Evolutionary conservation across 2,329 filamentous ascomycete genomes (phyloP).

Genomic region (Diaporthe vaccinii): DNA sequence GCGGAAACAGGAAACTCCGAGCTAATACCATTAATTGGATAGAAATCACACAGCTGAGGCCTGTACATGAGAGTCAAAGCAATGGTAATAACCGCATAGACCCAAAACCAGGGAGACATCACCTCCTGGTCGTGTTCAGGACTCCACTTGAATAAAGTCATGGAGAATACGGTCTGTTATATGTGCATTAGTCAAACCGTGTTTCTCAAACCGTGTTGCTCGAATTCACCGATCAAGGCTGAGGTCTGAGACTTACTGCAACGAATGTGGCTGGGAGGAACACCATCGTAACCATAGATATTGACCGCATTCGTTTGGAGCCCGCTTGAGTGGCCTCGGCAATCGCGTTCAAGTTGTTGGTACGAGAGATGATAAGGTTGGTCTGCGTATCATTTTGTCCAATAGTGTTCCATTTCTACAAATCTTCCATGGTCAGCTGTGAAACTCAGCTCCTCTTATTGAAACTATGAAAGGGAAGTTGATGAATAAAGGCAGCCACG

Average conservation of each 20-base stretch:
- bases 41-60: not conserved
- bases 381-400: slow-evolving; percentile 40
- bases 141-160: slow-evolving; percentile 38
- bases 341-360: slow-evolving; percentile 36
- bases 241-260: slow-evolving; percentile 42
- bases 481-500: not conserved
- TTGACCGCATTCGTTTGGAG: slow-evolving; percentile 50
- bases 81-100: not conserved
- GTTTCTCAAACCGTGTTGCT: not conserved
- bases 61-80: not conserved
- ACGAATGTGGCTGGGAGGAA: slow-evolving; percentile 58
- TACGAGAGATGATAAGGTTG: slow-evolving; percentile 21
- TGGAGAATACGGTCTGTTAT: slow-evolving; percentile 33
- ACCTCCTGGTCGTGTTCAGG: not conserved
- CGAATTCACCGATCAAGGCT: not conserved
- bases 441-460: no score
- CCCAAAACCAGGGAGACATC: not conserved
- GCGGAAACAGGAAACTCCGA: not conserved
- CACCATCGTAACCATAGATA: slow-evolving; percentile 56
- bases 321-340: slow-evolving; percentile 36
- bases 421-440: not conserved
- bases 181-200: no score
- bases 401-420: slow-evolving; percentile 42
- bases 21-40: not conserved
- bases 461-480: not conserved